phyloP scores from a whole-genome alignment of 352 stramenopile species.

The Pythium brachiatum region DNA sequence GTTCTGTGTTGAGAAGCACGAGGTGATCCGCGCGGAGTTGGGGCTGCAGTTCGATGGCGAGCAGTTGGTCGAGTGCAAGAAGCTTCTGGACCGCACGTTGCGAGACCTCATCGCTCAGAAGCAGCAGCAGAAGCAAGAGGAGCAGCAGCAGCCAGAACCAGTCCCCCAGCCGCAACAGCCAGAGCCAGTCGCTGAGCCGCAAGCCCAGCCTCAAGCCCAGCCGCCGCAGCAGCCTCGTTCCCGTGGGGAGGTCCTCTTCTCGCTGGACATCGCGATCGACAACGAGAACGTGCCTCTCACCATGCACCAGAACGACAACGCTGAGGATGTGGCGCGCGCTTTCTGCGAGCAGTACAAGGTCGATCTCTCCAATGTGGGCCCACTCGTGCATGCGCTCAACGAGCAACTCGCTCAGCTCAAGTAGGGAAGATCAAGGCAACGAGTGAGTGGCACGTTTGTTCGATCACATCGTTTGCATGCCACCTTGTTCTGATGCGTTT shows the following conservation, averaged over 20 bases:
- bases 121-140: slow-evolving; percentile 21
- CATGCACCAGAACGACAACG: slow-evolving; percentile 55
- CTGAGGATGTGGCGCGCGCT: slow-evolving; percentile 34
- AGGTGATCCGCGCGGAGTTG: slow-evolving; percentile 47
- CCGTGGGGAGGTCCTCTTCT: slow-evolving; percentile 48
- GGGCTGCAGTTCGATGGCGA: slow-evolving; percentile 55
- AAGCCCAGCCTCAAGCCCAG: not conserved
- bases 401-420: slow-evolving; percentile 28
- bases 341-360: slow-evolving; percentile 63
- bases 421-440: not conserved
- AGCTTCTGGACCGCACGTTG: slow-evolving; percentile 46
- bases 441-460: not conserved
- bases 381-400: slow-evolving; percentile 59
- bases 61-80: slow-evolving; percentile 60
- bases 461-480: not conserved
- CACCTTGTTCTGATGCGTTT: not conserved
- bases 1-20: slow-evolving; percentile 75
- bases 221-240: slow-evolving; percentile 15
- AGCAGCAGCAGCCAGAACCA: slow-evolving; percentile 11
- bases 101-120: slow-evolving; percentile 27
- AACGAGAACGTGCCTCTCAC: slow-evolving; percentile 41
- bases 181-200: not conserved
- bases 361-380: slow-evolving; percentile 51
- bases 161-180: not conserved
- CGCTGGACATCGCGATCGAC: slow-evolving; percentile 67